phyloP scores from a whole-genome alignment of 495 filamentous ascomycete genomes.

The Entonaema liquescens region DNA sequence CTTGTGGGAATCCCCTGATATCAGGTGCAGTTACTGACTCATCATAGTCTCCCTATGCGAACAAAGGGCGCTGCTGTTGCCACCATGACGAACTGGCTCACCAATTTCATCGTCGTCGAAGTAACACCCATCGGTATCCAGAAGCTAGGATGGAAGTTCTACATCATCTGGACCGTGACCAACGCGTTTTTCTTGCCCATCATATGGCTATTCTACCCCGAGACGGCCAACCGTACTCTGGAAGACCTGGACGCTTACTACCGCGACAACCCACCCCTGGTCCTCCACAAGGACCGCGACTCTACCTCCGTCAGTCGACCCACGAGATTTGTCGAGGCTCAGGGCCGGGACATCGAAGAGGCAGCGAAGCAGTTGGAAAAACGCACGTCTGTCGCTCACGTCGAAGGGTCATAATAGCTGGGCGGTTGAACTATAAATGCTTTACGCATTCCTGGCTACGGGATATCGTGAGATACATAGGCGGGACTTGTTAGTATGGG shows the following conservation, averaged over 20 bases:
- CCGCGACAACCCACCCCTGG: constrained; percentile 52
- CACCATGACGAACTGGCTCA: constrained; percentile 70
- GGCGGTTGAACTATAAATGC: constrained; percentile 7
- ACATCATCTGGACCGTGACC: constrained; percentile 71
- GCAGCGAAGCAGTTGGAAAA: constrained; percentile 26
- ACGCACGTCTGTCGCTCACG: constrained; percentile 24
- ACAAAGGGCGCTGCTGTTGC: constrained; percentile 66
- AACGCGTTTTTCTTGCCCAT: constrained; percentile 67
- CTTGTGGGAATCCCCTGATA: background rate
- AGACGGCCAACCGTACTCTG: constrained; percentile 57
- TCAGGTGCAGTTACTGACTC: constrained; percentile 1
- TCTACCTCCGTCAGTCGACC: constrained; percentile 35
- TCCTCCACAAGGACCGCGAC: constrained; percentile 51
- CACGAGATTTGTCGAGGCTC: constrained; percentile 36
- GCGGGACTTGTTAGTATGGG: background rate
- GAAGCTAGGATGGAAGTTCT: constrained; percentile 69
- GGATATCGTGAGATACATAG: background rate
- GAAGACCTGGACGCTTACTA: constrained; percentile 59
- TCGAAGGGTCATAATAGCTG: constrained; percentile 17
- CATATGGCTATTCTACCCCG: constrained; percentile 70
- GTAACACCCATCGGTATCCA: constrained; percentile 70
- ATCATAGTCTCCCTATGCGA: constrained; percentile 57
- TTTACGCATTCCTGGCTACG: background rate
- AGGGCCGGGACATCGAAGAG: constrained; percentile 41
- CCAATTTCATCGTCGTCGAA: constrained; percentile 70